Conservation (phyloP, 176 grass and related monocot genomes). For the Musa itinerans region DNA sequence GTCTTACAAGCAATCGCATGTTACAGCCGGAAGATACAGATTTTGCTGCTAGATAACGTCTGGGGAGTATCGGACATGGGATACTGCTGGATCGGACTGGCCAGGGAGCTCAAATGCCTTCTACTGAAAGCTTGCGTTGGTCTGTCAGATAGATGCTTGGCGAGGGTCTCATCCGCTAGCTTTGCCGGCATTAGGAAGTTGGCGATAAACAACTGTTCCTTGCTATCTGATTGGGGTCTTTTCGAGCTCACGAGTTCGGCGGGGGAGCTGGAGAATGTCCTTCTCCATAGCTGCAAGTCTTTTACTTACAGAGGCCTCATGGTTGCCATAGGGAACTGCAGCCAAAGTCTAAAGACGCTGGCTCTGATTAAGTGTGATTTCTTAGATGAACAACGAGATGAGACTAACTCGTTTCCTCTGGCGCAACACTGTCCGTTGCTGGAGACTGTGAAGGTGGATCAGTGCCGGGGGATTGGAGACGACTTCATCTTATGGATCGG, state of each 20-base stretch:
- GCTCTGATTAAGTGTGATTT: conserved; percentile 11
- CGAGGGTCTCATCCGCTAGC: background rate
- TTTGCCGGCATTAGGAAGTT: background rate
- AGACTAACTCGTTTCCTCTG: background rate
- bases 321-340: conserved; percentile 9
- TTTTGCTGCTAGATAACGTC: background rate
- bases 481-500: conserved; percentile 1
- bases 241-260: background rate
- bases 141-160: background rate
- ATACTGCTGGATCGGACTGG: background rate
- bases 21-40: background rate
- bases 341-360: conserved; percentile 8
- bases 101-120: background rate
- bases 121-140: background rate
- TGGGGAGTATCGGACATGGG: background rate
- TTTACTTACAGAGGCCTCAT: conserved; percentile 9
- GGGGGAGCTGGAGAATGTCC: background rate
- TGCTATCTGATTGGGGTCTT: background rate
- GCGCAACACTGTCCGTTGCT: background rate
- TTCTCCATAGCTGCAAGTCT: background rate
- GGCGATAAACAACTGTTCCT: background rate
- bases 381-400: background rate
- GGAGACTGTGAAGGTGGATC: background rate
- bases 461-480: background rate
- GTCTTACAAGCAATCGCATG: background rate